These are phyloP conservation scores for Elasticomyces elasticus DNA, from an alignment of 495 filamentous ascomycete species.

Conservation along the genomic window DNA sequence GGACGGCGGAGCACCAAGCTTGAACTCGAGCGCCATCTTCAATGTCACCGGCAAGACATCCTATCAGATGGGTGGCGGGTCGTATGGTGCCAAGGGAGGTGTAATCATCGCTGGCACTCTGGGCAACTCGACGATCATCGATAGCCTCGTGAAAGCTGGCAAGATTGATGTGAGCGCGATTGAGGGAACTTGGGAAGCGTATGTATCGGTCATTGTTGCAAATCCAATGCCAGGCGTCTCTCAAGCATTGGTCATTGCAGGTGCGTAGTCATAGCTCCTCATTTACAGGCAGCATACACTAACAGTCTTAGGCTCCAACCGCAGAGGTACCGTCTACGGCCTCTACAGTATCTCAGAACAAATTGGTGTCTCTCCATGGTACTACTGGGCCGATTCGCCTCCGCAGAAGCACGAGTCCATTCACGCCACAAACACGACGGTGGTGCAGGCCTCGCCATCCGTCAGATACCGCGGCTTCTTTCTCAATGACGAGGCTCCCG, in stretches of 20 bases:
- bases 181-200: slow-evolving; percentile 61
- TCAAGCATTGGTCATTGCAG: slow-evolving; percentile 57
- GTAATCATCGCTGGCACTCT: slow-evolving; percentile 65
- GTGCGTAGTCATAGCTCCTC: slow-evolving; percentile 10
- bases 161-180: slow-evolving; percentile 48
- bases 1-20: slow-evolving; percentile 30
- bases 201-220: slow-evolving; percentile 48
- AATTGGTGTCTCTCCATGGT: slow-evolving; percentile 69
- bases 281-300: background rate
- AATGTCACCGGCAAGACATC: slow-evolving; percentile 35
- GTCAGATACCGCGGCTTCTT: slow-evolving; percentile 73
- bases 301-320: slow-evolving; percentile 42
- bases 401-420: slow-evolving; percentile 44
- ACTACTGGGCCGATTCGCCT: slow-evolving; percentile 64
- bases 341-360: slow-evolving; percentile 67
- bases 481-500: slow-evolving; percentile 68
- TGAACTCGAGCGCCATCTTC: slow-evolving; percentile 33
- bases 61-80: slow-evolving; percentile 5
- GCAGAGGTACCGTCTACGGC: slow-evolving; percentile 61
- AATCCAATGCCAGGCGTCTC: slow-evolving; percentile 47
- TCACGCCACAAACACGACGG: slow-evolving; percentile 43
- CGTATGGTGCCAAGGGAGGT: slow-evolving; percentile 9
- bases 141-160: slow-evolving; percentile 41
- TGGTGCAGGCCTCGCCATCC: slow-evolving; percentile 50
- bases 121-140: slow-evolving; percentile 51